phyloP scores from a whole-genome alignment of 2,329 filamentous ascomycete genomes.

The Pezicula carpinea region DNA sequence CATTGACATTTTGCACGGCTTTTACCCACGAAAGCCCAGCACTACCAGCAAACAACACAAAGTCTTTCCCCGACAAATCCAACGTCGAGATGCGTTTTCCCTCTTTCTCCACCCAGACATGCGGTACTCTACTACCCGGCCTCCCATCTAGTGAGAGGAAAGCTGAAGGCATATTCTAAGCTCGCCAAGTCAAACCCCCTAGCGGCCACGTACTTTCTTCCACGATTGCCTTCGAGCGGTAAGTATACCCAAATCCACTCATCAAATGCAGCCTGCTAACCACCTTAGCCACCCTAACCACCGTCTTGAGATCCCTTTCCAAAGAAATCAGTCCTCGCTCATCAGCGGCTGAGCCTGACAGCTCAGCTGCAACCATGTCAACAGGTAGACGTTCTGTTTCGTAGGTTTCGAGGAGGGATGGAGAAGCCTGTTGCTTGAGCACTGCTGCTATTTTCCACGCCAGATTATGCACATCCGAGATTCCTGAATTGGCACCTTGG shows the following conservation, averaged over 20 bases:
- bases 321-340: slow-evolving; percentile 9
- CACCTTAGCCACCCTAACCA: neutral
- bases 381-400: slow-evolving; percentile 33
- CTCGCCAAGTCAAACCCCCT: slow-evolving; percentile 23
- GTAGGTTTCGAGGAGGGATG: slow-evolving; percentile 33
- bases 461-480: slow-evolving; percentile 37
- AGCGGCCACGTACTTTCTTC: slow-evolving; percentile 11
- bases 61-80: slow-evolving; percentile 25
- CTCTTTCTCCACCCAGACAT: slow-evolving; percentile 25
- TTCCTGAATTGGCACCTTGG: slow-evolving; percentile 34
- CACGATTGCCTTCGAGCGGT: slow-evolving; percentile 5
- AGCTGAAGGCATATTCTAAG: slow-evolving; percentile 24
- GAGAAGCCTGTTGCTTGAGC: slow-evolving; percentile 16
- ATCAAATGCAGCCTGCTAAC: slow-evolving; percentile 3
- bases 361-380: slow-evolving; percentile 16
- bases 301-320: neutral
- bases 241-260: slow-evolving; percentile 13
- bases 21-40: slow-evolving; percentile 13
- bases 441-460: slow-evolving; percentile 38
- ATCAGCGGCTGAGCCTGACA: slow-evolving; percentile 9
- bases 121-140: slow-evolving; percentile 29
- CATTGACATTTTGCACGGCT: slow-evolving; percentile 6
- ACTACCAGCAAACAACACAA: slow-evolving; percentile 24
- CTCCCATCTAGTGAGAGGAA: slow-evolving; percentile 21
- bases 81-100: slow-evolving; percentile 26